phyloP scores from a whole-genome alignment of 805 yeast species.

The Diddensiella transvaalensis region DNA sequence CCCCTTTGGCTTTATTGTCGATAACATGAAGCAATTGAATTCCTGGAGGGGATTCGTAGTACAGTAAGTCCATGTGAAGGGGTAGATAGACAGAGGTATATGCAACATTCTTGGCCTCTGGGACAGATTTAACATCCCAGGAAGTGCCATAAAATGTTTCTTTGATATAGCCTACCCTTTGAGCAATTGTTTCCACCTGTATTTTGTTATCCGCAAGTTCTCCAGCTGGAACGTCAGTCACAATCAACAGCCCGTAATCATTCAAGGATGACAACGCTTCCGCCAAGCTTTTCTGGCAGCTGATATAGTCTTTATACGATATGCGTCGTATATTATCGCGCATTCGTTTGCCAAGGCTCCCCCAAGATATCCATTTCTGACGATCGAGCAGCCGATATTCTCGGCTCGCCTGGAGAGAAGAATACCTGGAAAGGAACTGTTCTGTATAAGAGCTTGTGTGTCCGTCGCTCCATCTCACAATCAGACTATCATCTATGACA shows the following conservation, averaged over 20 bases:
- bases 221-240: constrained; percentile 51
- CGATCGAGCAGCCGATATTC: constrained; percentile 35
- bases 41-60: constrained; percentile 81
- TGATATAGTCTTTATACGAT: constrained; percentile 42
- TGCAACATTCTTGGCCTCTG: constrained; percentile 64
- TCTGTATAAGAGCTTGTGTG: constrained; percentile 42
- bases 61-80: constrained; percentile 71
- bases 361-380: constrained; percentile 22
- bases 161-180: constrained; percentile 62
- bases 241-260: constrained; percentile 52
- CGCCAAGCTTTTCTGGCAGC: constrained; percentile 33
- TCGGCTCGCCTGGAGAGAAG: constrained; percentile 35
- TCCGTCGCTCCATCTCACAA: constrained; percentile 49
- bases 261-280: constrained; percentile 46
- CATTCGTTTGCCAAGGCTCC: neutral
- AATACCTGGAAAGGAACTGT: constrained; percentile 45
- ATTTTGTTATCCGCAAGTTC: constrained; percentile 21
- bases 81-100: constrained; percentile 63
- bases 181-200: constrained; percentile 44
- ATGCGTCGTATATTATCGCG: constrained; percentile 28
- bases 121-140: constrained; percentile 58
- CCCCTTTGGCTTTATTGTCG: constrained; percentile 48
- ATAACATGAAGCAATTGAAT: constrained; percentile 62
- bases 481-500: constrained; percentile 32
- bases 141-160: constrained; percentile 68